Percentiles rank a stretch among this genome's conserved stretches.
phyloP scores from a whole-genome alignment of 768 basidiomycete genomes.

The Calocera cornea region DNA sequence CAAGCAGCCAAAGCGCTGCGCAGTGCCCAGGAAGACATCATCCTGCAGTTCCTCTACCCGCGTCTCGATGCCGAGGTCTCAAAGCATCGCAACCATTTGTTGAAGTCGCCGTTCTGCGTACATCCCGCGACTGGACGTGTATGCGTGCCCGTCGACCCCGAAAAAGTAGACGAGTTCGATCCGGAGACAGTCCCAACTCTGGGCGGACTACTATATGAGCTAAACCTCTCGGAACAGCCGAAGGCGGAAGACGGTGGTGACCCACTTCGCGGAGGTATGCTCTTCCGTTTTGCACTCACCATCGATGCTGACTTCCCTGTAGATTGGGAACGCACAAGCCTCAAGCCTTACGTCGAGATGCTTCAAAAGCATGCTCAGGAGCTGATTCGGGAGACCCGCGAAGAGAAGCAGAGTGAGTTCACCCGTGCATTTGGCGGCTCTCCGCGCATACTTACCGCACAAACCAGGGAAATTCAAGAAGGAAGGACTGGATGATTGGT shows the following conservation, averaged over 20 bases:
- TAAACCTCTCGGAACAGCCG: slow-evolving; percentile 34
- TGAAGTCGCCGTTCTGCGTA: slow-evolving; percentile 94
- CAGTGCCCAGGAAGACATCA: slow-evolving; percentile 52
- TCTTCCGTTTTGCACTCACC: slow-evolving; percentile 1
- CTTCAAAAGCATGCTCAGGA: slow-evolving; percentile 55
- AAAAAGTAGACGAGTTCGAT: slow-evolving; percentile 62
- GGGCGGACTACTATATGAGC: slow-evolving; percentile 62
- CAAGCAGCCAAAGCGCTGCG: not conserved
- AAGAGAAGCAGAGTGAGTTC: slow-evolving; percentile 22
- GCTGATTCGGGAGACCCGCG: slow-evolving; percentile 24
- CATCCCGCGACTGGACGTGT: slow-evolving; percentile 87
- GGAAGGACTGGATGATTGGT: not conserved
- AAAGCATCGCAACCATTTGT: slow-evolving; percentile 91
- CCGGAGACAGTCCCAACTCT: slow-evolving; percentile 80
- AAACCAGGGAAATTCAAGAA: not conserved
- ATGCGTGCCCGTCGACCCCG: slow-evolving; percentile 83
- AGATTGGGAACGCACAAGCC: slow-evolving; percentile 79
- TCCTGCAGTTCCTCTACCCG: slow-evolving; percentile 90
- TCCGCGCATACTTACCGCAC: too few species aligned
- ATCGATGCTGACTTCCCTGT: slow-evolving; percentile 5
- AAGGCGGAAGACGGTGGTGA: slow-evolving; percentile 30
- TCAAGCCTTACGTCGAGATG: slow-evolving; percentile 82
- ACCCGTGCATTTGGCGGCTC: too few species aligned
- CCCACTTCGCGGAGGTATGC: slow-evolving; percentile 29
- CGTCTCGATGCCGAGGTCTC: slow-evolving; percentile 94